Evolutionary conservation across 352 stramenopile species (phyloP).

Genomic region (Pythium vanterpoolii): DNA sequence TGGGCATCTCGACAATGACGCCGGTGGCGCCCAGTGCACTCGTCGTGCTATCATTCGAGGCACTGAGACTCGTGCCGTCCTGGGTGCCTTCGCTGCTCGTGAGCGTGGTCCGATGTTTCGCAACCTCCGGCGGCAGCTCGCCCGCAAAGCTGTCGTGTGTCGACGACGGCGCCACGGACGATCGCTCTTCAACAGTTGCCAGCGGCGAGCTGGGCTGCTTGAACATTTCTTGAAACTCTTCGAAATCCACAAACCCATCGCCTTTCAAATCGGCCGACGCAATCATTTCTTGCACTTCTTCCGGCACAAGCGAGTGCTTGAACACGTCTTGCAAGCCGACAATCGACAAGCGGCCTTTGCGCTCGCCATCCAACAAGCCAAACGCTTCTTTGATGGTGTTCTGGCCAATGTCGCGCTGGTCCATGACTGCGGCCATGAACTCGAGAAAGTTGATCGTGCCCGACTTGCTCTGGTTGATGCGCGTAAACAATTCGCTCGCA

Average conservation of each 20-base stretch:
- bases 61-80: not conserved
- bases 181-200: slow-evolving; percentile 32
- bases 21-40: not conserved
- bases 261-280: slow-evolving; percentile 79
- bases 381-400: slow-evolving; percentile 92
- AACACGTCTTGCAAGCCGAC: slow-evolving; percentile 87
- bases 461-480: slow-evolving; percentile 78
- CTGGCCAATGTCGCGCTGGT: slow-evolving; percentile 86
- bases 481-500: slow-evolving; percentile 66
- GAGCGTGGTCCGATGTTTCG: slow-evolving; percentile 5
- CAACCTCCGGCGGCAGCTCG: not conserved
- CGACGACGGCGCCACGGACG: slow-evolving; percentile 3
- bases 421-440: slow-evolving; percentile 94
- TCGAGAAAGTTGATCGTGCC: slow-evolving; percentile 94
- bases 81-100: not conserved
- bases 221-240: slow-evolving; percentile 87
- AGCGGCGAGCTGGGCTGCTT: slow-evolving; percentile 27
- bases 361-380: slow-evolving; percentile 86
- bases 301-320: slow-evolving; percentile 81
- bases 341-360: slow-evolving; percentile 89
- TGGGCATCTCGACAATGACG: not conserved
- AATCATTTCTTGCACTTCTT: slow-evolving; percentile 91
- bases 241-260: slow-evolving; percentile 83
- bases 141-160: slow-evolving; percentile 15
- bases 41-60: not conserved